Evolutionary conservation across 192 early-diverging fungal species (phyloP), one percentile per base, ranked within the genome.

Genomic region (Pilobolus umbonatus): DNA sequence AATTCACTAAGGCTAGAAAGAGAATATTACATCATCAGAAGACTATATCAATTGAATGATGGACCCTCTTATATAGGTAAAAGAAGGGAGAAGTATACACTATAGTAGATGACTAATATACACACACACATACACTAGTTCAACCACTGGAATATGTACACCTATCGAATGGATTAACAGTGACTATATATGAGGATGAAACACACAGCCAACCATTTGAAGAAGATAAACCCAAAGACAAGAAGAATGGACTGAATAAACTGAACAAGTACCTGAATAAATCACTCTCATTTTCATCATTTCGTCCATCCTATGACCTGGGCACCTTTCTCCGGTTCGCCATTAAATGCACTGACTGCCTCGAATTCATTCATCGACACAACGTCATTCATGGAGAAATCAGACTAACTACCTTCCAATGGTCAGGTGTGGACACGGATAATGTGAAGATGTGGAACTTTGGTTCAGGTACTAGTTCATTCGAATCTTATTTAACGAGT

Each of bases 361-460:
- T 69, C 0, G 67, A 69, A 52, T 69, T 69, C 17, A 57, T 69
- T 25, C 67, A 69, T 50, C 35, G 61, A 26, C 36, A 69, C 32
- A 62, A 57, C 30, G 46, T 49, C 1, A 49, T 69, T 1, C 67
- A 69, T 32, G 67, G 67, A 4, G 67, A 69, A 52, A 46, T 69
- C 12, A 48, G 60, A 7, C 30, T 58, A 4, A 58, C 54, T 28
- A 44, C 59, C 1, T 69, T 62, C 38, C 57, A 60, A 17, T 66
- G 64, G 64, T 36, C 57, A 21, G 64, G 57, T 5, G 57, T 60
- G 8, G 64, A 60, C 10, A 28, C 40, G 15, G 40, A 39, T 9
- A 17, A 51, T 38, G 60, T 69, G 14, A 63, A 69, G 21, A 34
- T 62, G 31, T 56, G 51, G 32, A 59, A 57, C 25, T 63, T 62